Conservation (phyloP, 208 protist genomes). For the Leishmania tarentolae region DNA sequence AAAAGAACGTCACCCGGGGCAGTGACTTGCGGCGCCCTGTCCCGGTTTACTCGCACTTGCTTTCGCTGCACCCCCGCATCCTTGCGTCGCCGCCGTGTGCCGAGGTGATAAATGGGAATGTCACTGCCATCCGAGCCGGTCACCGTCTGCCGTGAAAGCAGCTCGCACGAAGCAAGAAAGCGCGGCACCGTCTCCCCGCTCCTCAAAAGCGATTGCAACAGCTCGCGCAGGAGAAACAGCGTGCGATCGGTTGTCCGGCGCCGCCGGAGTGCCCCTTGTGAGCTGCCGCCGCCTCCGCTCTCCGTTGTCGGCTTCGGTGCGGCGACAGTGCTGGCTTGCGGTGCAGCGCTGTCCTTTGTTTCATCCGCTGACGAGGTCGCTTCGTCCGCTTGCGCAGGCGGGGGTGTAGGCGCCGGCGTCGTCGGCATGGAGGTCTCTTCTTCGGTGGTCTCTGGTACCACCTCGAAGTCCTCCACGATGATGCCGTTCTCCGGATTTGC, state of each 20-base stretch:
- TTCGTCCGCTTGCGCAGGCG: conserved; percentile 8
- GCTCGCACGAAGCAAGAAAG: conserved; percentile 75
- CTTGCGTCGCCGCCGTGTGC: conserved; percentile 56
- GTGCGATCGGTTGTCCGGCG: conserved; percentile 67
- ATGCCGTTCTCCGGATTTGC: conserved; percentile 85
- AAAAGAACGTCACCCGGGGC: background rate
- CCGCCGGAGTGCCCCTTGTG: conserved; percentile 20
- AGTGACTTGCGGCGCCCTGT: conserved; percentile 22
- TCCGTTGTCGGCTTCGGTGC: background rate
- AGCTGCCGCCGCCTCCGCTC: background rate
- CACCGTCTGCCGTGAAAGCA: conserved; percentile 62
- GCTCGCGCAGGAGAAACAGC: conserved; percentile 74
- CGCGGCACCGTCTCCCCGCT: conserved; percentile 77
- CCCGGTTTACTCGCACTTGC: conserved; percentile 52
- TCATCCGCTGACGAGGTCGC: background rate
- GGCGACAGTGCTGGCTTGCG: background rate
- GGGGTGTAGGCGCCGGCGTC: conserved; percentile 14
- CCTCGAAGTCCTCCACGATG: conserved; percentile 87
- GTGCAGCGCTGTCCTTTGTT: background rate
- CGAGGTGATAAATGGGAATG: conserved; percentile 82
- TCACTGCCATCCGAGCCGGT: conserved; percentile 56
- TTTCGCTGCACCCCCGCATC: conserved; percentile 54
- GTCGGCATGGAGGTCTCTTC: conserved; percentile 21
- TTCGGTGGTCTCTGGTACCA: conserved; percentile 36
- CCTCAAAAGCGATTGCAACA: conserved; percentile 59